A percentile compares a stretch with the other conserved stretches of the same genome.
Conservation (phyloP, 169 alveolate species). For the Cryptosporidium sp. region DNA sequence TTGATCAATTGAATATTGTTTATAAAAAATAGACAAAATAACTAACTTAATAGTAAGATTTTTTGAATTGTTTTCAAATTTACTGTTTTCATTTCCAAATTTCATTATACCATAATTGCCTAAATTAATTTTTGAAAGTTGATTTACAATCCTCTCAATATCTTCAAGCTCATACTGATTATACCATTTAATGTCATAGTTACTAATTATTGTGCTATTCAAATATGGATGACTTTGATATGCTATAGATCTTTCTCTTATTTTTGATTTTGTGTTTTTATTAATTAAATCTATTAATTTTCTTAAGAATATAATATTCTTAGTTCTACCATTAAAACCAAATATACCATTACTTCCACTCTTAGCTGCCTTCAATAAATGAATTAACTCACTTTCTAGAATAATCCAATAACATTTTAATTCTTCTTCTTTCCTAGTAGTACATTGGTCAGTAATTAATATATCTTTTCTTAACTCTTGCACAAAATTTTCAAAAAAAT, state of each 20-base stretch:
- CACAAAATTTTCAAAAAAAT: background rate
- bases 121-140: background rate
- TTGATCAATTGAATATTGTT: background rate
- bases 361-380: background rate
- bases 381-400: constrained; percentile 10
- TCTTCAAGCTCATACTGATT: background rate
- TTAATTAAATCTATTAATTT: background rate
- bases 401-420: background rate
- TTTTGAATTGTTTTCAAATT: background rate
- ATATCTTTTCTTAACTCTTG: background rate
- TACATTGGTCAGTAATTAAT: background rate
- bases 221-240: background rate
- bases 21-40: background rate
- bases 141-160: background rate
- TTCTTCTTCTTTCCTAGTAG: background rate
- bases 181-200: background rate
- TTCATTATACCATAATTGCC: background rate
- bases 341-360: background rate
- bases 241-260: background rate
- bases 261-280: background rate
- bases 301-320: background rate
- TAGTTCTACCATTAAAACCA: background rate
- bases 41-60: background rate
- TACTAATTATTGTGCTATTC: background rate
- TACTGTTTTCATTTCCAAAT: background rate